Percentiles rank a stretch among this genome's conserved stretches.
Evolutionary conservation across 116 monocot species (phyloP).

Genomic region (Cymodocea nodosa): DNA sequence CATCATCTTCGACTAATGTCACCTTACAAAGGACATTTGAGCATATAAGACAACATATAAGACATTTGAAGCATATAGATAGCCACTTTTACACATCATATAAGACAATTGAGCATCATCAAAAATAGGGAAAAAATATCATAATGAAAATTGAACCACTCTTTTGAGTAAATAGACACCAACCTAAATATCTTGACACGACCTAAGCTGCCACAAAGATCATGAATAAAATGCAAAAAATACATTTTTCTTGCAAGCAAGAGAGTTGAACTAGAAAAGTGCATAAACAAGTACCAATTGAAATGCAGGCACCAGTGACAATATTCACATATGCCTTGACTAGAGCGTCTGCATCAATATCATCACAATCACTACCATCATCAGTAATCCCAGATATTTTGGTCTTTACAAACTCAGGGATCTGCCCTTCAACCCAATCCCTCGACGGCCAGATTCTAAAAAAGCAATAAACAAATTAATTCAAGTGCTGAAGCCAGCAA

Average conservation of each 20-base stretch:
- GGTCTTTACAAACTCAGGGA: conserved; percentile 56
- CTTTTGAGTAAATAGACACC: neutral
- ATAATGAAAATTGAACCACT: no score
- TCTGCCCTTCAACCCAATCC: conserved; percentile 79
- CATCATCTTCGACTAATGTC: no score
- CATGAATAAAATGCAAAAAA: neutral
- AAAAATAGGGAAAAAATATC: no score
- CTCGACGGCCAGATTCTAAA: conserved; percentile 52
- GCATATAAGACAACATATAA: no score
- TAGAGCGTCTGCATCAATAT: conserved; percentile 60
- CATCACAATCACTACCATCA: conserved; percentile 39
- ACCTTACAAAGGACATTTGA: no score
- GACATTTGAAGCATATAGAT: no score
- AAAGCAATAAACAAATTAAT: conserved; percentile 11
- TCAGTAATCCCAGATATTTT: conserved; percentile 30
- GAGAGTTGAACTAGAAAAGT: conserved; percentile 1
- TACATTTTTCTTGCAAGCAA: neutral
- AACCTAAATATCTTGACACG: neutral
- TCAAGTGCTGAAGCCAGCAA: neutral
- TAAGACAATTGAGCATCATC: no score
- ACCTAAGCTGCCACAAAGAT: neutral
- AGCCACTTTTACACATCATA: no score
- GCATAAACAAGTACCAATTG: conserved; percentile 43
- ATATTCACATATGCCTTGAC: conserved; percentile 88
- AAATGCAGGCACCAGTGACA: conserved; percentile 73